Conservation (phyloP, 2,329 filamentous ascomycete species). For the Fusarium sublunatum region DNA sequence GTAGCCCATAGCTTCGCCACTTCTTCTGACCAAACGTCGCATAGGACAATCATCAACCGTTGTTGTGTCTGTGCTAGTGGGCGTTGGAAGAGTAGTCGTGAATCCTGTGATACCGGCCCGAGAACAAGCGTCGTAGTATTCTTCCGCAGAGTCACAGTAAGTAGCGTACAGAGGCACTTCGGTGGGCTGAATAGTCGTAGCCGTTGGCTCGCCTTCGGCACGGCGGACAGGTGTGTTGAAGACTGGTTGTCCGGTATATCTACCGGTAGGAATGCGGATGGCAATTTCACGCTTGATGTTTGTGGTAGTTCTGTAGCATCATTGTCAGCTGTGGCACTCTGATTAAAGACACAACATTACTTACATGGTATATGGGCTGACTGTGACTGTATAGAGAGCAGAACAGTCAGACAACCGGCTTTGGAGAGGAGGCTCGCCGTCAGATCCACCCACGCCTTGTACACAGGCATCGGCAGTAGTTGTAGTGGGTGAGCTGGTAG, state of each 20-base stretch:
- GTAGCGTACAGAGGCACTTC: conserved; percentile 11
- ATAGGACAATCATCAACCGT: background rate
- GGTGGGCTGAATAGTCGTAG: conserved; percentile 25
- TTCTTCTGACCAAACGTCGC: conserved; percentile 4
- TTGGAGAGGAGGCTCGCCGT: background rate
- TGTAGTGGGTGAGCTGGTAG: background rate
- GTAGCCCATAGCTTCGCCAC: conserved; percentile 10
- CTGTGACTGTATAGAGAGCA: conserved; percentile 5
- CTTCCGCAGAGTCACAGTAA: conserved; percentile 15
- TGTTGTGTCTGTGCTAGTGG: background rate
- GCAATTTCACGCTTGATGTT: background rate
- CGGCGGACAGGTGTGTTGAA: background rate
- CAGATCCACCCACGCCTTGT: background rate
- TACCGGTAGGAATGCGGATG: conserved; percentile 14
- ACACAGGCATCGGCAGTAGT: background rate
- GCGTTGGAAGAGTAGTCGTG: conserved; percentile 15
- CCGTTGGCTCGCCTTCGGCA: background rate
- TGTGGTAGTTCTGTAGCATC: conserved; percentile 3
- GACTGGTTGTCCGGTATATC: background rate
- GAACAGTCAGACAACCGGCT: conserved; percentile 19
- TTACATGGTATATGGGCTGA: conserved; percentile 21
- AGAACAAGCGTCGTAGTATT: conserved; percentile 27
- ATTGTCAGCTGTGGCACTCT: background rate
- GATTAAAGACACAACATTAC: too few species aligned
- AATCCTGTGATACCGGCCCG: conserved; percentile 5